Conservation (phyloP, 1,284 basidiomycete species). For the Ustilago nuda region DNA sequence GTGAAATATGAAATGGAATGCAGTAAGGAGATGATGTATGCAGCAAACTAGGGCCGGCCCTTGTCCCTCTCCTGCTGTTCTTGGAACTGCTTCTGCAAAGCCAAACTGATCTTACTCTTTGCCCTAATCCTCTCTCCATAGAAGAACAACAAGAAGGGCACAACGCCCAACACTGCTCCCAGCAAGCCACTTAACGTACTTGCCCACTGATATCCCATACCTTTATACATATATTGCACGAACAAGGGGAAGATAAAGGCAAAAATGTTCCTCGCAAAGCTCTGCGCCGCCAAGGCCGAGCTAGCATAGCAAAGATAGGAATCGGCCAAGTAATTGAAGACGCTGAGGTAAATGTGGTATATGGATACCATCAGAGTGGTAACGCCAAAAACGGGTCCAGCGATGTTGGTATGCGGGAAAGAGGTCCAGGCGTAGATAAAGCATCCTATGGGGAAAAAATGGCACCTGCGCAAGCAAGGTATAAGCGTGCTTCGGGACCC, state of each 20-base stretch:
- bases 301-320: conserved; percentile 75
- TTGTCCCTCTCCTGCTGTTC: conserved; percentile 24
- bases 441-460: conserved; percentile 57
- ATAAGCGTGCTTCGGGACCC: conserved; percentile 71
- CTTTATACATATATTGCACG: conserved; percentile 73
- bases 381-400: conserved; percentile 68
- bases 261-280: conserved; percentile 75
- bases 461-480: conserved; percentile 68
- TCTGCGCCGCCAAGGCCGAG: conserved; percentile 81
- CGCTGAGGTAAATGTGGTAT: conserved; percentile 67
- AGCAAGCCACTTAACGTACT: conserved; percentile 77
- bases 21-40: background rate
- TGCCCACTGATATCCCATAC: conserved; percentile 78
- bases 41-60: background rate
- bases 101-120: conserved; percentile 73
- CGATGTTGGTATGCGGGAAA: conserved; percentile 48
- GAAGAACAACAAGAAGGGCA: conserved; percentile 76
- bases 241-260: conserved; percentile 56
- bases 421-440: conserved; percentile 69
- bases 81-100: conserved; percentile 30
- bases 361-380: conserved; percentile 55
- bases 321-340: conserved; percentile 74
- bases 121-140: conserved; percentile 76
- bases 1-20: background rate
- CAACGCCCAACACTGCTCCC: conserved; percentile 75